These are phyloP conservation scores for Taxillus chinensis DNA, from an alignment of 164 flowering plant species.

Conservation along the genomic window DNA sequence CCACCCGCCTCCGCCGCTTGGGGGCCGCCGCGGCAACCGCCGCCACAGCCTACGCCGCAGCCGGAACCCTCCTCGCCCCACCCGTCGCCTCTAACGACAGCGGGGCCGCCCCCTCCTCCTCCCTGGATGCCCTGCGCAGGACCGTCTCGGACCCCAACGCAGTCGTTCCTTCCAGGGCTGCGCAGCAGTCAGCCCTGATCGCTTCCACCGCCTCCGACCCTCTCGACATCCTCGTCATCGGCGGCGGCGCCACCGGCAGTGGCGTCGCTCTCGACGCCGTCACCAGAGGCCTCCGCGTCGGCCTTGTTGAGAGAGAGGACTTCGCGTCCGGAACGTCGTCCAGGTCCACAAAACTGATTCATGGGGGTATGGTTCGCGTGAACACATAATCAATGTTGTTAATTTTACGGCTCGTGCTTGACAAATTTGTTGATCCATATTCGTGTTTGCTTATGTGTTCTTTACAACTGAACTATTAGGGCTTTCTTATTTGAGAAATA, in stretches of 20 bases:
- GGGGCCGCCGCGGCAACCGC: constrained; percentile 25
- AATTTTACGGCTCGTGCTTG: no score
- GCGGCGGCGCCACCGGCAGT: constrained; percentile 94
- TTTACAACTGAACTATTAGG: no score
- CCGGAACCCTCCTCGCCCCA: constrained; percentile 21
- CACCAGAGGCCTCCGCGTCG: constrained; percentile 80
- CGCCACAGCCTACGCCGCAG: constrained; percentile 26
- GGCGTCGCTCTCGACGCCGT: constrained; percentile 92
- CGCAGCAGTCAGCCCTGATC: constrained; percentile 54
- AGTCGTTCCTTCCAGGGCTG: constrained; percentile 51
- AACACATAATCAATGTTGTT: no score
- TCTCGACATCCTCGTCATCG: constrained; percentile 82
- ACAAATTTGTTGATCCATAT: no score
- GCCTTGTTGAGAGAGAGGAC: constrained; percentile 96
- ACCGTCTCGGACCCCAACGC: constrained; percentile 43
- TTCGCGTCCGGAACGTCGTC: constrained; percentile 95
- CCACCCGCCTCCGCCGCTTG: constrained; percentile 50
- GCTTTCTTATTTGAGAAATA: no score
- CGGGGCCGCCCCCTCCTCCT: constrained; percentile 19
- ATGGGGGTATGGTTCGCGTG: constrained; percentile 54
- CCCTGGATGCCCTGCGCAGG: constrained; percentile 26
- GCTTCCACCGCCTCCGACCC: constrained; percentile 54
- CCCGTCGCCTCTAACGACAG: constrained; percentile 32
- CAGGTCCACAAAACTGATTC: constrained; percentile 84
- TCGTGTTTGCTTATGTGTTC: no score